These are phyloP conservation scores for Carex kokanica DNA, from an alignment of 176 grass and related monocot species.

Conservation along the genomic window DNA sequence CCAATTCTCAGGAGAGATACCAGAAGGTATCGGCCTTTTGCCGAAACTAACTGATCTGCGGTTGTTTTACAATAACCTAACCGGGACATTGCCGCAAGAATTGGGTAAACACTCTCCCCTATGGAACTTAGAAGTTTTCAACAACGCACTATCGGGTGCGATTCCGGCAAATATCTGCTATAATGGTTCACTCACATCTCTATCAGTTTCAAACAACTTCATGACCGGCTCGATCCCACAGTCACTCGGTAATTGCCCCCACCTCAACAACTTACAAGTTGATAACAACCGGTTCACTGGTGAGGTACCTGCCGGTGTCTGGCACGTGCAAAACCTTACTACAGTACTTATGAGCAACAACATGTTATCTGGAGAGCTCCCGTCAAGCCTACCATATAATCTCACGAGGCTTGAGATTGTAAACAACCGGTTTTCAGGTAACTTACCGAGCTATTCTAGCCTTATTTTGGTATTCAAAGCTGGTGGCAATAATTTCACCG, in stretches of 20 bases:
- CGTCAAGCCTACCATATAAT: constrained; percentile 29
- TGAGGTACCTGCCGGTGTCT: constrained; percentile 45
- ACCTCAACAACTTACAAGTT: constrained; percentile 48
- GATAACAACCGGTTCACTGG: constrained; percentile 60
- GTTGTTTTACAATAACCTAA: constrained; percentile 51
- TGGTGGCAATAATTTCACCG: constrained; percentile 49
- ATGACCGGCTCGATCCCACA: constrained; percentile 50
- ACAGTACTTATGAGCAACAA: constrained; percentile 57
- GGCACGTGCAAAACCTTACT: constrained; percentile 37
- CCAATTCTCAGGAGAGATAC: constrained; percentile 62
- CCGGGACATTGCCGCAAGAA: constrained; percentile 55
- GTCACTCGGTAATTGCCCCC: constrained; percentile 33
- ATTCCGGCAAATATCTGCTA: constrained; percentile 50
- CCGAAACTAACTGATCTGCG: constrained; percentile 37
- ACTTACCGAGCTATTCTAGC: constrained; percentile 29
- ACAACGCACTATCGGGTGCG: constrained; percentile 48
- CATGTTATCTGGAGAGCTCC: constrained; percentile 47
- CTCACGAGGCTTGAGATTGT: constrained; percentile 54
- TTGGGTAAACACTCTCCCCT: constrained; percentile 68
- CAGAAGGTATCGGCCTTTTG: constrained; percentile 42
- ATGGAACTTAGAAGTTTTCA: constrained; percentile 44
- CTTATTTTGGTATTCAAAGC: constrained; percentile 35
- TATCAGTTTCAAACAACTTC: constrained; percentile 58
- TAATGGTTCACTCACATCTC: constrained; percentile 25
- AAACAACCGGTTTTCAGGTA: constrained; percentile 57